Evolutionary conservation across 129 eudicot species (phyloP), one percentile per base, ranked within the genome.

Genomic region (Erigeron canadensis): DNA sequence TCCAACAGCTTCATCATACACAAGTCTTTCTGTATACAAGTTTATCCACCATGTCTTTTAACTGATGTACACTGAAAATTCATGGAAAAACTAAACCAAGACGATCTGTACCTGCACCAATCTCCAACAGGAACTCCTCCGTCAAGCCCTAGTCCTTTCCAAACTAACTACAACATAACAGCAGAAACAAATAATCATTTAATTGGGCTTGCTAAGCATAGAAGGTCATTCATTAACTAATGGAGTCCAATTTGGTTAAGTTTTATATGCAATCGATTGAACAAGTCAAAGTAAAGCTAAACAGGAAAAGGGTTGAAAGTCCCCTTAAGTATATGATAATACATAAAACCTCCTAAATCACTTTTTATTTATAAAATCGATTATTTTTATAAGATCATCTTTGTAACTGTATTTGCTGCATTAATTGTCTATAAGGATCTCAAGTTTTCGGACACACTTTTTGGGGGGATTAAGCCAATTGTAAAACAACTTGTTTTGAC

Each of bases 121-220:
- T 82, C 79, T 78, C 97, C 98, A 62, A 87, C 82, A 19, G 93
- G 57, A 78, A 56, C 68, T 63, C 91, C 91, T 76, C 87, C 95
- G 65, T 90, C 98, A 73, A 89, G 97, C 53, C 96, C 98, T 58
- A 94, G 82, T 71, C 98, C 98, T 77, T 85, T 88, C 98, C 98
- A 94, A 69, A 94, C 84, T 71, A 94, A 82, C 98, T 94, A 67
- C 84, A 88, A 58, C 5, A 47, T 47, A 70, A 81, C 62, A 67
- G 21, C 51, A 45, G 23, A 56, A 62, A 38, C 21, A 60, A 57
- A 59, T 2, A 57, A 55, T 58, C 15, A 18, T 51, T 13, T 37
- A 10, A 56, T 65, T 23, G 11, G 55, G 48, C 46, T 57, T 15
- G 60, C 37, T 57, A 67, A 47, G 62, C n/a, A 56, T 18, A 50